phyloP scores from a whole-genome alignment of 129 eudicot genomes.

The Chrysanthemum makinoi region DNA sequence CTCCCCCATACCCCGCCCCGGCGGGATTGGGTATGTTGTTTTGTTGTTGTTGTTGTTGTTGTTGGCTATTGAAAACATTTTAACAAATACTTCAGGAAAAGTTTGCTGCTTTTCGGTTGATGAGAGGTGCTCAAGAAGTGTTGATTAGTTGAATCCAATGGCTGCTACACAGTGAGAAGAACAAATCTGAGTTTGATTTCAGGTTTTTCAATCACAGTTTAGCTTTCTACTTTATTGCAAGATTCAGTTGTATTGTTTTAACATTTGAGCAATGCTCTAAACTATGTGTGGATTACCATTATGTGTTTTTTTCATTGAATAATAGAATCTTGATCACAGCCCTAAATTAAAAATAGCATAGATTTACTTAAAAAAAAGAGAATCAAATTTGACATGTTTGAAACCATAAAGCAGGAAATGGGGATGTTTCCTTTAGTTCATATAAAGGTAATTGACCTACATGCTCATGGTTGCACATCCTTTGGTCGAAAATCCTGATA shows the following conservation, averaged over 20 bases:
- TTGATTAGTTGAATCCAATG: conserved; percentile 38
- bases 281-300: conserved; percentile 34
- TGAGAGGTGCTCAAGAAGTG: conserved; percentile 8
- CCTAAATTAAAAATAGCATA: not conserved
- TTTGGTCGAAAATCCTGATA: not conserved
- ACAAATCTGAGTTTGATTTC: conserved; percentile 54
- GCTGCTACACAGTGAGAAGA: conserved; percentile 45
- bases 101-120: conserved; percentile 12
- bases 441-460: conserved; percentile 18
- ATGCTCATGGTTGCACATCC: not conserved
- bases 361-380: not conserved
- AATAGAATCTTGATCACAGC: not conserved
- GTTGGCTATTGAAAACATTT: too few relatives aligned
- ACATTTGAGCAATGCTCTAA: conserved; percentile 46
- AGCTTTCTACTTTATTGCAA: conserved; percentile 20
- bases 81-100: conserved; percentile 24
- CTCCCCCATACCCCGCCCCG: too few relatives aligned
- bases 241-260: conserved; percentile 28
- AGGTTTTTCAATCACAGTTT: conserved; percentile 45
- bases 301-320: conserved; percentile 17
- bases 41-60: too few relatives aligned
- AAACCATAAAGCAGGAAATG: not conserved
- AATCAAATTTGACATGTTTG: not conserved
- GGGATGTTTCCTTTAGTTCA: conserved; percentile 25
- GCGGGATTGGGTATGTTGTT: too few relatives aligned